Base-by-base conservation (phyloP, 345 rosid species). In the Hevea brasiliensis region DNA sequence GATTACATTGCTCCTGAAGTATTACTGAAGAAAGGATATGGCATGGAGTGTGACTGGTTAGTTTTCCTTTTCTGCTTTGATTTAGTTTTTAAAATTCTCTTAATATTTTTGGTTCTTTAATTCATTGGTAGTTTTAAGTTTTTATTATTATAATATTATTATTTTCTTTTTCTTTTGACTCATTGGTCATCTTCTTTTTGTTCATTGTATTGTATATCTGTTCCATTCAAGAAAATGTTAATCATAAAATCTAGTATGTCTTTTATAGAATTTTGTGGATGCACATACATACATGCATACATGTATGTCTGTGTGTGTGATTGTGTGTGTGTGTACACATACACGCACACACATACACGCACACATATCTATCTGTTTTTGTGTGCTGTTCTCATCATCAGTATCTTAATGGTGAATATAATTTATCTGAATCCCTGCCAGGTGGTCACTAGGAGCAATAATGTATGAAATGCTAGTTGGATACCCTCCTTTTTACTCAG, bases 11-110 rank as follows among this genome's bases (percentile, higher is more conserved):
- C 98, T 84, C 98, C 98, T 56, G 98, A 93, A 85, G 96, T 93
- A 48, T 85, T 93, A 72, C 81, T 91, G 81, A 93, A 93, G 93
- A 93, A 91, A 82, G 98, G 97, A 82, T 94, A 94, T 82, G 97
- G 98, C 90, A 89, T 88, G 93, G 98, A 94, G 79, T 94, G 98
- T 81, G 98, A 94, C 83, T 94, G 98, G 98, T 92, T 69, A 86
- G 96, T 85, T 59, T 70, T 32, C 17, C 74, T 37, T 68, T 17
- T 23, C 50, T 44, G 27, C 42, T 7, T 42, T 70, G 9, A 35
- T 24, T 57, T 20, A 70, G 57, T 57, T 15, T 41, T 57, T 57
- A 15, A 41, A 57, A 42, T 59, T 45, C 66, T 71, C 20, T 24
- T 65, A 9, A 68, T 32, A 40, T 63, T 41, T 63, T 41, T 17